Base-by-base conservation (phyloP, 139 green algal species). In the Mesostigma viride region DNA sequence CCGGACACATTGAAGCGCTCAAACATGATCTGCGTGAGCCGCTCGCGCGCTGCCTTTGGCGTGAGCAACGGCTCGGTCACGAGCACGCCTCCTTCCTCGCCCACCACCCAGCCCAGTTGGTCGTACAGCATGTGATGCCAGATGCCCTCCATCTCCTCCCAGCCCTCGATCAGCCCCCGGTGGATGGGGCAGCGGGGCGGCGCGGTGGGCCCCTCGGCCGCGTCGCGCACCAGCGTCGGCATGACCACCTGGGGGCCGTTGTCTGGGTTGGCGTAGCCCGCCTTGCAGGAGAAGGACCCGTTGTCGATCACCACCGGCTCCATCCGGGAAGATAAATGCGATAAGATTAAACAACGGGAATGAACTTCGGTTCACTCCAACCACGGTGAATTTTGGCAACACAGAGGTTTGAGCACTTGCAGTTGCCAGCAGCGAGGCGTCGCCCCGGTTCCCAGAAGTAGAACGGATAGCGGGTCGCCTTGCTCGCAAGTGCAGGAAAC, bases 1-100 rank as follows among this genome's bases (percentile, higher is more conserved):
- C 81, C 87, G 0, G 79, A 68, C 32, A 87, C 84, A 58, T 85
- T 83, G 74, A 94, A 91, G 0, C 75, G 82, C 75, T 94, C 87
- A 70, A 94, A 94, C 78, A 94, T 87, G 56, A 94, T 2, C 53
- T 62, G 53, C 20, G 53, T 27, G 17, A 60, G 6, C 22, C 35
- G 14, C 35, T 58, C 34, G 17, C 60, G 14, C 59, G 35, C 14
- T 8, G 59, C 61, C 46, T 69, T 69, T 0, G 71, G 33, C 14
- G 65, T 62, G 26, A 63, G 30, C 14, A 74, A 8, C 20, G 71
- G 71, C 24, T 77, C 71, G 1, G 67, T 48, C 17, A 75, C 27
- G 22, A 77, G 66, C 17, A 77, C 58, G n/a, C 26, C 48, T 28
- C 71, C 71, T 51, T 77, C 71, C 17, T 58, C 34, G 26, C 71